These are phyloP conservation scores for Cyphellophora europaea DNA, from an alignment of 2,329 filamentous ascomycete species.

Conservation along the genomic window DNA sequence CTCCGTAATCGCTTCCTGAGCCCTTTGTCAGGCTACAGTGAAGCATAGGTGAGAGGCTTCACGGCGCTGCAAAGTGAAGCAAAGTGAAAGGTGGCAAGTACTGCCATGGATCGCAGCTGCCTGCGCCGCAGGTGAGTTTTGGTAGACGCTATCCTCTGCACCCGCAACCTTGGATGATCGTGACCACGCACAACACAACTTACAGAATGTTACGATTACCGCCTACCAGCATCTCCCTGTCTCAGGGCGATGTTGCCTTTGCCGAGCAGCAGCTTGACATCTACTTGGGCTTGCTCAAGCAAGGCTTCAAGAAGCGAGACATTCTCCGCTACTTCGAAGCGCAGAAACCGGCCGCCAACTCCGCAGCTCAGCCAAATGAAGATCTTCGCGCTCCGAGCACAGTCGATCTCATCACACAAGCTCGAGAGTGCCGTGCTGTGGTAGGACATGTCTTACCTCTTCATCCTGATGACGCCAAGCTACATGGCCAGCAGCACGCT, in stretches of 20 bases:
- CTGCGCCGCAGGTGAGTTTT: no score
- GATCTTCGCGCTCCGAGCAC: constrained; percentile 4
- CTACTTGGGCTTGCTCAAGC: constrained; percentile 14
- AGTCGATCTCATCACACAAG: constrained; percentile 10
- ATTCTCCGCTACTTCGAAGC: constrained; percentile 15
- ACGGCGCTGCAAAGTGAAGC: no score
- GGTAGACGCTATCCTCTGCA: no score
- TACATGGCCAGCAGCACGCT: no score
- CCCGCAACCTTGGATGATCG: no score
- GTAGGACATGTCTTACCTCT: constrained; percentile 1
- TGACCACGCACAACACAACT: no score
- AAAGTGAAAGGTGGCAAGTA: no score
- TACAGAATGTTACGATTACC: constrained; percentile 25
- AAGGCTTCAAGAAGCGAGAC: constrained; percentile 18
- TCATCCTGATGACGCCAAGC: background rate
- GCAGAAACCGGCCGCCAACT: constrained; percentile 6
- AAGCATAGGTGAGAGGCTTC: no score
- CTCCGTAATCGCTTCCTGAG: no score
- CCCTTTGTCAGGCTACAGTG: no score
- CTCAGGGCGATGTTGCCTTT: constrained; percentile 24
- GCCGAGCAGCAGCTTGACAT: constrained; percentile 21
- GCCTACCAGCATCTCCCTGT: constrained; percentile 24
- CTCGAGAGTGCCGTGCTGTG: background rate
- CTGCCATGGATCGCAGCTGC: no score
- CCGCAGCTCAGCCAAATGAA: background rate